Evolutionary conservation across 2,329 filamentous ascomycete genomes (phyloP), one percentile per base, ranked within the genome.

Genomic region (Calonectria pteridis): DNA sequence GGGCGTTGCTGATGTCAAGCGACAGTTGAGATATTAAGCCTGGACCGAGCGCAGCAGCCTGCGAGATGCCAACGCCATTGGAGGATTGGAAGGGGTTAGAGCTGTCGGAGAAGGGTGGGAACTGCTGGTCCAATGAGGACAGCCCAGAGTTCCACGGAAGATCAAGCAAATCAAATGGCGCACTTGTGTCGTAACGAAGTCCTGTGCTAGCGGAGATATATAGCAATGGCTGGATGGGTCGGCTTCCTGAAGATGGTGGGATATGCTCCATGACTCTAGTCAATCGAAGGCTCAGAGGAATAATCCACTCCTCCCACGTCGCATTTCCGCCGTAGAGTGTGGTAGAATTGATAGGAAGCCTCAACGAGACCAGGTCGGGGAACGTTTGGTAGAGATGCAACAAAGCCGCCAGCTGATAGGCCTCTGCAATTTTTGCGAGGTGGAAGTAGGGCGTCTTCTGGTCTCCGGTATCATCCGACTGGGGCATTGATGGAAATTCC

Each of bases 371-470:
- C 1, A 85, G 76, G 14, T 84, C 83, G 0, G 84, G 84, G 3
- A 85, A 85, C 0, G 85, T 86, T 73, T 85, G 82, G 76, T 86
- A 86, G 0, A 86, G 81, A 31, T 86, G 85, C 1, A 86, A 74
- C 5, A 86, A 68, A 0, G 85, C 83, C 1, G 83, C 81, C 6
- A 86, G 76, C 31, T 84, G 82, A 50, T 86, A 86, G 0, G 84
- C 84, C 69, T 86, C 85, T n/a, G 84, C 84, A 1, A 84, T 82
- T 10, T 79, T 76, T 1, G 81, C 79, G 0, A 86, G 82, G 55
- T 86, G 84, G 2, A 78, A 69, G 1, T 76, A 73, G 0, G 82
- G 84, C 1, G 79, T 80, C 4, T 72, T 71, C 23, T 78, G 68
- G 62, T 85, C 83, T 0, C 83, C 84, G 0, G 83, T 85, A 9